Base-by-base conservation (phyloP, 495 filamentous ascomycete species). In the Penicillium maclennaniae region DNA sequence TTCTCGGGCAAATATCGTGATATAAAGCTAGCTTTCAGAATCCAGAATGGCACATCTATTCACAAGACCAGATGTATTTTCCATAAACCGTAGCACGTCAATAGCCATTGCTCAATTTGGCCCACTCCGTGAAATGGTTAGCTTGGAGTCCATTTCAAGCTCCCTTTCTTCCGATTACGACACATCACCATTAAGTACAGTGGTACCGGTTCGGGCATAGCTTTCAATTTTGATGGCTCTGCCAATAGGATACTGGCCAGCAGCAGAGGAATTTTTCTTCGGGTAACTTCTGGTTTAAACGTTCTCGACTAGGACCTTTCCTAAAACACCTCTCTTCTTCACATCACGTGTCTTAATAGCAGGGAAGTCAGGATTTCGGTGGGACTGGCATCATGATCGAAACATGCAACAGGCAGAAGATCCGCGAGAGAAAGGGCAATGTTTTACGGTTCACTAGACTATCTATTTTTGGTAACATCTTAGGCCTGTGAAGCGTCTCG, bases 11-110 rank as follows among this genome's bases (percentile, higher is more conserved):
- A n/a, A n/a, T n/a, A n/a, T n/a, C n/a, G n/a, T n/a, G n/a, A n/a
- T n/a, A n/a, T n/a, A n/a, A n/a, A n/a, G n/a, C n/a, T n/a, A n/a
- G n/a, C n/a, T n/a, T n/a, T n/a, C n/a, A n/a, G n/a, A n/a, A n/a
- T n/a, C n/a, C n/a, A n/a, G n/a, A n/a, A n/a, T n/a, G n/a, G n/a
- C n/a, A n/a, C n/a, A n/a, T n/a, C n/a, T n/a, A n/a, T 34, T 10
- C 25, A 47, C 45, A 47, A 23, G 16, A 47, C 45, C 45, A 47
- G 31, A 47, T 47, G 15, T 47, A 47, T 31, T 47, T 47, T 47
- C 45, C 45, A 19, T 14, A 47, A 19, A 8, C 45, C 45, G 39
- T 47, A 25, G 45, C 45, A 6, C 38, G 31, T 17, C 31, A 47
- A 12, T 47, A 25, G 8, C 45, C 45, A 26, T 47, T 47, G 45